phyloP scores from a whole-genome alignment of 306 rosid species.

The Cucurbita pepo region DNA sequence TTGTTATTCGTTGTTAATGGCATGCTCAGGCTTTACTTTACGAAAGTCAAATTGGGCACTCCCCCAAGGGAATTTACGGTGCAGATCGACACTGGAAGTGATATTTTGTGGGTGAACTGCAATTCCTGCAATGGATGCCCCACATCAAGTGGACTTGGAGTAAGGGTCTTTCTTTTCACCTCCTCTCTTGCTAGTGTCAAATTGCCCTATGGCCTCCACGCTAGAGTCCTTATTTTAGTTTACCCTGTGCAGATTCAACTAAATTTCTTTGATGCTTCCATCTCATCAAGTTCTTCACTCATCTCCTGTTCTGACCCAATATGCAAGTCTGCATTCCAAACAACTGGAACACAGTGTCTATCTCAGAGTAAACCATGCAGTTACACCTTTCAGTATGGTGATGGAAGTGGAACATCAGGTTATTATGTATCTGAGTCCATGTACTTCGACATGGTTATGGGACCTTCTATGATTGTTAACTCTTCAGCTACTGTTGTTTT shows the following conservation, averaged over 20 bases:
- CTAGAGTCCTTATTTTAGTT: background rate
- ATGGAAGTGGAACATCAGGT: slow-evolving; percentile 80
- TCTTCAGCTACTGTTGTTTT: slow-evolving; percentile 64
- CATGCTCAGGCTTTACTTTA: slow-evolving; percentile 60
- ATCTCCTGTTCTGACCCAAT: slow-evolving; percentile 64
- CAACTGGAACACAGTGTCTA: slow-evolving; percentile 45
- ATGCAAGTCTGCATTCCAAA: slow-evolving; percentile 45
- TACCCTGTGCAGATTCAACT: slow-evolving; percentile 54
- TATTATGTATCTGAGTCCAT: slow-evolving; percentile 56
- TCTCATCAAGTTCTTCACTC: slow-evolving; percentile 44
- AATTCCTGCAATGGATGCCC: slow-evolving; percentile 78
- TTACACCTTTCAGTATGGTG: slow-evolving; percentile 71
- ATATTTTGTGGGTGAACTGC: slow-evolving; percentile 87
- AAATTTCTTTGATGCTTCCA: slow-evolving; percentile 53
- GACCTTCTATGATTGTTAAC: slow-evolving; percentile 40
- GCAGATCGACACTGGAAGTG: slow-evolving; percentile 92
- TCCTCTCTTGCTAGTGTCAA: background rate
- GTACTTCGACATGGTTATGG: slow-evolving; percentile 62
- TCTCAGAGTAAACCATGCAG: slow-evolving; percentile 64
- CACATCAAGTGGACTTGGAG: slow-evolving; percentile 74
- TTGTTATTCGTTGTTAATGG: slow-evolving; percentile 15
- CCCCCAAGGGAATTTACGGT: slow-evolving; percentile 84
- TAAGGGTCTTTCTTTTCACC: slow-evolving; percentile 17
- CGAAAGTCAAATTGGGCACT: slow-evolving; percentile 79
- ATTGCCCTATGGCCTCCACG: background rate